phyloP scores from a whole-genome alignment of 73 alveolate genomes.

The Breviolum minutum region DNA sequence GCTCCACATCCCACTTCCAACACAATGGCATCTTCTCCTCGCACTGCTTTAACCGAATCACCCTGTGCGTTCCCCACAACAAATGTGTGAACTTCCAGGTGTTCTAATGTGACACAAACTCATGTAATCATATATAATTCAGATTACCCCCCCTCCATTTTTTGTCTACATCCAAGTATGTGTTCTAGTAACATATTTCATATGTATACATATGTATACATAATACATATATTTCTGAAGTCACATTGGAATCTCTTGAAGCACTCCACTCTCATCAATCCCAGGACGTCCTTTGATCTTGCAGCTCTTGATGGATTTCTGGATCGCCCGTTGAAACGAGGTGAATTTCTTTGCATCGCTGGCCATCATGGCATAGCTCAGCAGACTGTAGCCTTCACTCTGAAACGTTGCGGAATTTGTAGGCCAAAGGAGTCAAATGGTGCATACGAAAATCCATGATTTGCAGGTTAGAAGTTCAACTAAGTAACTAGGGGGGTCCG shows the following conservation, averaged over 20 bases:
- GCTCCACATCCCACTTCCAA: slow-evolving; percentile 90
- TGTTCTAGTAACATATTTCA: no score
- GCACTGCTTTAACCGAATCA: not conserved
- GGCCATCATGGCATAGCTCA: slow-evolving; percentile 94
- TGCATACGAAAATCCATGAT: not conserved
- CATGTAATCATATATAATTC: no score
- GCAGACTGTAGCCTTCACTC: slow-evolving; percentile 40
- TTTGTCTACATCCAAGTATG: no score
- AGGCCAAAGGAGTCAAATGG: not conserved
- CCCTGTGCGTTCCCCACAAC: no score
- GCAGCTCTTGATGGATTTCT: slow-evolving; percentile 6
- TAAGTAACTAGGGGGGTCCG: not conserved
- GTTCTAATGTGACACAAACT: no score
- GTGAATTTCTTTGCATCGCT: slow-evolving; percentile 63
- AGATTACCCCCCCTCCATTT: no score
- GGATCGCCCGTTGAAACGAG: slow-evolving; percentile 47
- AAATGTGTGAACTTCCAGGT: not conserved
- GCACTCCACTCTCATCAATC: no score
- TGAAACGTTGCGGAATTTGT: not conserved
- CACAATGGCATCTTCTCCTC: slow-evolving; percentile 35
- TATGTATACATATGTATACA: no score
- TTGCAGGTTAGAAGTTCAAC: not conserved
- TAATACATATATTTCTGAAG: no score
- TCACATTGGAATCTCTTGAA: no score
- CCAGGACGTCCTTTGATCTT: not conserved